Evolutionary conservation across 2,329 filamentous ascomycete genomes (phyloP).

Genomic region (Thelonectria blattea): DNA sequence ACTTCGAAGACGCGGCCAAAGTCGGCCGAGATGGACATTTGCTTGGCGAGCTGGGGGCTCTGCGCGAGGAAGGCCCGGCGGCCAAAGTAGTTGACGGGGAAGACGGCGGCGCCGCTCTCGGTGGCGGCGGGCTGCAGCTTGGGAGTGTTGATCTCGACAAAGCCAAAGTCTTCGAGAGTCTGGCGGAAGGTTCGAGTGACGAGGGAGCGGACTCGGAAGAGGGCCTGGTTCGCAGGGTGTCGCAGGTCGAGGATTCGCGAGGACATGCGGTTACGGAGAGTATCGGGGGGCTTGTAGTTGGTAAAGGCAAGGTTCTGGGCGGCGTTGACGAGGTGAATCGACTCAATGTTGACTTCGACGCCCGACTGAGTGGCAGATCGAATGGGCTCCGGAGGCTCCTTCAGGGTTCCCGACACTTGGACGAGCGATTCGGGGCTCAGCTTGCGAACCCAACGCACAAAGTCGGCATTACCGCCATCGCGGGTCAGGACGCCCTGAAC

Average conservation of each 20-base stretch:
- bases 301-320: slow-evolving; percentile 57
- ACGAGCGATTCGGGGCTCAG: slow-evolving; percentile 80
- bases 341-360: slow-evolving; percentile 73
- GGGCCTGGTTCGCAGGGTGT: slow-evolving; percentile 83
- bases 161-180: slow-evolving; percentile 75
- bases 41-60: slow-evolving; percentile 90
- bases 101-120: slow-evolving; percentile 89
- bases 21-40: slow-evolving; percentile 89
- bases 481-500: slow-evolving; percentile 78
- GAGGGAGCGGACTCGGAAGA: slow-evolving; percentile 85
- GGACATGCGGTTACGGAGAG: slow-evolving; percentile 70
- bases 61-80: slow-evolving; percentile 87
- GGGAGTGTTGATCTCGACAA: slow-evolving; percentile 93
- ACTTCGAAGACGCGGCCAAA: slow-evolving; percentile 86
- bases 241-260: slow-evolving; percentile 85
- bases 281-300: slow-evolving; percentile 69
- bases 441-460: slow-evolving; percentile 88
- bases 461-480: slow-evolving; percentile 60
- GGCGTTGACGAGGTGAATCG: slow-evolving; percentile 58
- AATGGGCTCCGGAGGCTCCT: slow-evolving; percentile 75
- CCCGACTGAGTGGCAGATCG: slow-evolving; percentile 77
- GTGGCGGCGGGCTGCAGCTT: slow-evolving; percentile 91
- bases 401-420: slow-evolving; percentile 74
- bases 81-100: slow-evolving; percentile 90
- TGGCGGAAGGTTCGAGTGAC: slow-evolving; percentile 81